Evolutionary conservation across 768 basidiomycete species (phyloP).

Genomic region (Mycena albidolilacea): DNA sequence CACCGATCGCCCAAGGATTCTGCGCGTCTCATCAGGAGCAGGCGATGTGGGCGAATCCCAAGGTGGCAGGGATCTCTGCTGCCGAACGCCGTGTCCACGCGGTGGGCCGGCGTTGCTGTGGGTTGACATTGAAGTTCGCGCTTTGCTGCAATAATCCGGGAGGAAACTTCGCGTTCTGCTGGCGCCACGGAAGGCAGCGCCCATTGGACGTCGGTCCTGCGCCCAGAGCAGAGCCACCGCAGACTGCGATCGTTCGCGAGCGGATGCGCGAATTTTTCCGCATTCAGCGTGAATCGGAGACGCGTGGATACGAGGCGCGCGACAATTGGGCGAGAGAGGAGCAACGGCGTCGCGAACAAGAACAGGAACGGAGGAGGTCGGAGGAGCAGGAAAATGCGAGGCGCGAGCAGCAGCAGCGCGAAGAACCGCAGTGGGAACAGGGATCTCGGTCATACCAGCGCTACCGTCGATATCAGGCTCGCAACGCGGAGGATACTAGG

Average conservation of each 20-base stretch:
- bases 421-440: background rate
- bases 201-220: background rate
- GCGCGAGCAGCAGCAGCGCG: background rate
- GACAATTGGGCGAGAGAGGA: conserved; percentile 9
- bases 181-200: conserved; percentile 22
- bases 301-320: background rate
- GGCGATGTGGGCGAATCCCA: conserved; percentile 17
- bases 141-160: conserved; percentile 24
- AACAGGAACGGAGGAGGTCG: background rate
- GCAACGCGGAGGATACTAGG: background rate
- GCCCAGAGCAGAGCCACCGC: conserved; percentile 7
- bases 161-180: conserved; percentile 14
- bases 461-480: background rate
- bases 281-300: background rate
- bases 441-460: background rate
- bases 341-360: background rate
- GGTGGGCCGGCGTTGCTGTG: conserved; percentile 25
- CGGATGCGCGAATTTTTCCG: conserved; percentile 22
- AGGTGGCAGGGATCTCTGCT: background rate
- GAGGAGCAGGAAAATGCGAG: background rate
- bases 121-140: conserved; percentile 21
- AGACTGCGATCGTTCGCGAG: conserved; percentile 6
- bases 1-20: background rate
- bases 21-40: conserved; percentile 22
- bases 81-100: conserved; percentile 16